Conservation (phyloP, 2,329 filamentous ascomycete genomes). For the Cercospora sesami region DNA sequence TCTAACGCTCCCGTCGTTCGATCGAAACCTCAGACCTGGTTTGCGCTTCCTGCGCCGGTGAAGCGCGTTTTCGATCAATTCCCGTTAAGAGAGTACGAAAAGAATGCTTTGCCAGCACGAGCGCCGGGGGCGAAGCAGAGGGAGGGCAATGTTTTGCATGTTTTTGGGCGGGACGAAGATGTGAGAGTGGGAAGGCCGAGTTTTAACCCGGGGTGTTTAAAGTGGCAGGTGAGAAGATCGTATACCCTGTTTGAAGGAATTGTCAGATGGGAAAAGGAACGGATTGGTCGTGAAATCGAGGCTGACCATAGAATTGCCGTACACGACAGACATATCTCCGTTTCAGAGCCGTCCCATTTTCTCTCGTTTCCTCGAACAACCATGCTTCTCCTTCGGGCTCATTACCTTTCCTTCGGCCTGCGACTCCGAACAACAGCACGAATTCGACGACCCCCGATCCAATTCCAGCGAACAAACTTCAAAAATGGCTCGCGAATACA, state of each 20-base stretch:
- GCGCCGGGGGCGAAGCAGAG: constrained; percentile 49
- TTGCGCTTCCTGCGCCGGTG: constrained; percentile 70
- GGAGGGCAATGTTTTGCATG: constrained; percentile 64
- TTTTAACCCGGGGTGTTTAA: constrained; percentile 89
- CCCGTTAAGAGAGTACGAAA: constrained; percentile 72
- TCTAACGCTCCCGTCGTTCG: not conserved
- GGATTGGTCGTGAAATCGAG: not conserved
- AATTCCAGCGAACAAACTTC: constrained; percentile 65
- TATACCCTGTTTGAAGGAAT: no score
- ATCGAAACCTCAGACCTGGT: constrained; percentile 29
- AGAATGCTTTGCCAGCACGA: constrained; percentile 71
- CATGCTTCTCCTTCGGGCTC: constrained; percentile 87
- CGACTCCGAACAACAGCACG: constrained; percentile 23
- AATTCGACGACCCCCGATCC: constrained; percentile 42
- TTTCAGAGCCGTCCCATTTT: constrained; percentile 69
- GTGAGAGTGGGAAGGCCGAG: constrained; percentile 65
- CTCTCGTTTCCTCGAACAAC: constrained; percentile 73
- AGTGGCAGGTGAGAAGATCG: constrained; percentile 80
- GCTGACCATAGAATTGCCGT: not conserved
- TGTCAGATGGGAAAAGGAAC: not conserved
- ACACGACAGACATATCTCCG: constrained; percentile 71
- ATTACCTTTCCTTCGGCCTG: constrained; percentile 81
- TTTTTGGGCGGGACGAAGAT: constrained; percentile 70
- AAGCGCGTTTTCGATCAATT: constrained; percentile 82
- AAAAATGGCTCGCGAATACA: constrained; percentile 61